These are phyloP conservation scores for Tagetes erecta DNA, from an alignment of 129 eudicot species.

Conservation along the genomic window DNA sequence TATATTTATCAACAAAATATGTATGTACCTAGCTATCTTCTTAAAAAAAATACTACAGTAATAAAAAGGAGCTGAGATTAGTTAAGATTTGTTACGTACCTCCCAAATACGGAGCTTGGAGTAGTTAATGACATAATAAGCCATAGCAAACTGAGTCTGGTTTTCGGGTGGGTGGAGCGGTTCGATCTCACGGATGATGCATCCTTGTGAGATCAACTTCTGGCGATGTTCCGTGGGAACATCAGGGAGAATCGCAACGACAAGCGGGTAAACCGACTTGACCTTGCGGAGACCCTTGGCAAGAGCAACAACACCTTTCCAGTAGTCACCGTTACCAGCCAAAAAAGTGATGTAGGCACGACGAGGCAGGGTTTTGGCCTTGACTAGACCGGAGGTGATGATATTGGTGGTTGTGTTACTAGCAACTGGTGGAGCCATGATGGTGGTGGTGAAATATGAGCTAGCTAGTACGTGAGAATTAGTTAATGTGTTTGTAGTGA, in stretches of 20 bases:
- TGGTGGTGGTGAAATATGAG: neutral
- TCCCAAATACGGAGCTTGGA: slow-evolving; percentile 97
- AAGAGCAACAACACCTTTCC: slow-evolving; percentile 74
- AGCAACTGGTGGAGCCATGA: slow-evolving; percentile 40
- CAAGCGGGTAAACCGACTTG: slow-evolving; percentile 61
- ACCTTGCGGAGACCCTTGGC: slow-evolving; percentile 79
- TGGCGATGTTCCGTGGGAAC: slow-evolving; percentile 80
- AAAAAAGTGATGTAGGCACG: slow-evolving; percentile 76
- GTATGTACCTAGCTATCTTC: too few species aligned
- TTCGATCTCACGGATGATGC: slow-evolving; percentile 60
- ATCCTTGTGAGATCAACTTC: slow-evolving; percentile 59
- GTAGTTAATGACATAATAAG: slow-evolving; percentile 73
- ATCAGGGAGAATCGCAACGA: slow-evolving; percentile 74
- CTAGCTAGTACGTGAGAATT: too few species aligned
- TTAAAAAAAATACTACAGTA: too few species aligned
- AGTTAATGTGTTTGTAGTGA: slow-evolving; percentile 8
- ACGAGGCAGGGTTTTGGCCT: slow-evolving; percentile 34
- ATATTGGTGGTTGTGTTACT: neutral
- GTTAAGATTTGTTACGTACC: slow-evolving; percentile 32
- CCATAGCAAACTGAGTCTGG: slow-evolving; percentile 61
- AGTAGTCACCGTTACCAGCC: slow-evolving; percentile 74
- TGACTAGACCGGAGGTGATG: too few species aligned
- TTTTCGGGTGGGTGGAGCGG: slow-evolving; percentile 59
- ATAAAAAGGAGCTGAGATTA: too few species aligned
- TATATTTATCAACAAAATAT: too few species aligned